Evolutionary conservation across 768 basidiomycete genomes (phyloP).

Genomic region (Naganishia vaughanmartiniae): DNA sequence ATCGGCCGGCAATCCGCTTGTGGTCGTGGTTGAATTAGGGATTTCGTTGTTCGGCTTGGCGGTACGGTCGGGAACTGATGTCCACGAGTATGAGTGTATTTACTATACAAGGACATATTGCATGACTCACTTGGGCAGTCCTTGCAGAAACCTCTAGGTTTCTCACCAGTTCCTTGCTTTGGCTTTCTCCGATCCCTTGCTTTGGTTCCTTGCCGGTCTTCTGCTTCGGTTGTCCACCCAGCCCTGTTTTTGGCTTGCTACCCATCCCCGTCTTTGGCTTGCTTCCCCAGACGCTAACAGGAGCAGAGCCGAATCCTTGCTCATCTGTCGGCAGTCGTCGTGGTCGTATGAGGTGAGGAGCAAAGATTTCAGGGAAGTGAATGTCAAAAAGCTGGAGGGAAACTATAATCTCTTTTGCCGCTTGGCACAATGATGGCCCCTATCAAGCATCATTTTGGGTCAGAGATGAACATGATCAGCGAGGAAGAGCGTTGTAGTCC

Average conservation of each 20-base stretch:
- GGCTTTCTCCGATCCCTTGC: neutral
- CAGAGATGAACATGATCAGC: neutral
- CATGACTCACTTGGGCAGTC: conserved; percentile 1
- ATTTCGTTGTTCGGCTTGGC: neutral
- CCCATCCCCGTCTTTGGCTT: conserved; percentile 1
- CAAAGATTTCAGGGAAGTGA: neutral
- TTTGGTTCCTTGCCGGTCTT: neutral
- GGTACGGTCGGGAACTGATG: neutral
- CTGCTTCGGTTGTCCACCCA: neutral
- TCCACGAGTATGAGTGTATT: neutral
- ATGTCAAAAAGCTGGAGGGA: neutral
- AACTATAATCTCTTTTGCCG: neutral
- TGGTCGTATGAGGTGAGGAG: neutral
- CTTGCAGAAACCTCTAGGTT: conserved; percentile 9
- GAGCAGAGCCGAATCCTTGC: conserved; percentile 10
- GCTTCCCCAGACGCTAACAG: neutral
- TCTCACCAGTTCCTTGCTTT: neutral
- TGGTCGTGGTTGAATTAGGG: neutral
- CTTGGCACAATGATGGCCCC: neutral
- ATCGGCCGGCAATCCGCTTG: neutral
- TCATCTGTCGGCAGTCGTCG: conserved; percentile 9
- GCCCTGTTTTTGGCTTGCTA: neutral
- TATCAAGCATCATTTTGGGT: neutral
- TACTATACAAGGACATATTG: neutral
- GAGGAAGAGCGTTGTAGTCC: neutral